Base-by-base conservation (phyloP, 495 filamentous ascomycete genomes). In the Aspergillus funiculosus region DNA sequence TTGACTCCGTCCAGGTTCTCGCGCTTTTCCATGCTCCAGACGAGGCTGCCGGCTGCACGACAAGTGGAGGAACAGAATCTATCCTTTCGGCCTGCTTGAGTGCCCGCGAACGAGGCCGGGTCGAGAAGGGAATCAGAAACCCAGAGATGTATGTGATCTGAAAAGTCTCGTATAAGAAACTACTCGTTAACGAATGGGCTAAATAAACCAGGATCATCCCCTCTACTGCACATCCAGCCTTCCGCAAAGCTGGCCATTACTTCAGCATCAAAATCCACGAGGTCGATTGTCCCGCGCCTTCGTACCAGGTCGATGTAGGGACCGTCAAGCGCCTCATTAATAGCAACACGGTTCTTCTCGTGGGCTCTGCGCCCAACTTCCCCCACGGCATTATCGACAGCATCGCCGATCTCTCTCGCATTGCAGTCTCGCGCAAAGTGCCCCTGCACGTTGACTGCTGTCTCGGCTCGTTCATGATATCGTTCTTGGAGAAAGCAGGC, bases 371-470 rank as follows among this genome's bases (percentile, higher is more conserved):
- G 1, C 92, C 92, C 8, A 96, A 95, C 64, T 98, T 95, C 71
- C 92, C 92, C 29, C 92, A 98, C 59, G 92, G 92, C 37, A 94
- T 96, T 59, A 87, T 97, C 52, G 92, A 98, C 61, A 87, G 97
- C 63, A 96, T 98, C 46, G 59, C 83, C 2, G 75, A 78, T 20
- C 78, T 98, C 27, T 95, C 89, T 29, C 86, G 82, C 32, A 76
- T 98, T 11, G 92, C 92, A 1, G 57, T 85, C 9, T 79, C 80
- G 53, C 79, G 82, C 28, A 81, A 79, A 53, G 71, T 95, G 15
- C 90, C 89, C 1, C 78, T 97, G 2, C 92, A 98, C 61, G 92
- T 98, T 27, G 92, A 98, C 66, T 95, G 89, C 76, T 98, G 92
- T 60, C 75, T 98, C n/a, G 92, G 92, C 35, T 94, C 88, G 28